phyloP scores from a whole-genome alignment of 805 yeast genomes.

The Candida michaelii region DNA sequence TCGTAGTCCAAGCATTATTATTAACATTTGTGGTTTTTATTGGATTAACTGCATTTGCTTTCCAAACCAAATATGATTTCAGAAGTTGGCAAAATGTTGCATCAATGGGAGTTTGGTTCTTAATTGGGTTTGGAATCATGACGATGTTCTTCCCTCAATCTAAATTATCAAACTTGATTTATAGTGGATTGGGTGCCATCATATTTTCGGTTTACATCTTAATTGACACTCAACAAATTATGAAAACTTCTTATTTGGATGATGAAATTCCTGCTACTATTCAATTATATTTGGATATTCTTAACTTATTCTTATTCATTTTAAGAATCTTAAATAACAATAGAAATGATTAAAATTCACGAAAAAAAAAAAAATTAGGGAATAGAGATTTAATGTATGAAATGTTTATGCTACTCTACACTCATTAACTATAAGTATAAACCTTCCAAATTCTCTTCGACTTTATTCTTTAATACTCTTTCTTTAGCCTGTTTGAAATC shows the following conservation, averaged over 20 bases:
- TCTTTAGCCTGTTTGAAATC: slow-evolving; percentile 94
- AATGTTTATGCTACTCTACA: too few species aligned
- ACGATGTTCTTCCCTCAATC: slow-evolving; percentile 64
- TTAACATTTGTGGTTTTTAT: slow-evolving; percentile 68
- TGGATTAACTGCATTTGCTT: slow-evolving; percentile 76
- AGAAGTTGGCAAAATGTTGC: slow-evolving; percentile 61
- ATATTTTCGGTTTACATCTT: slow-evolving; percentile 70
- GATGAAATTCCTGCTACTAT: slow-evolving; percentile 85
- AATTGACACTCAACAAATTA: slow-evolving; percentile 77
- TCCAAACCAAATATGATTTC: slow-evolving; percentile 76
- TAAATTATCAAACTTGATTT: slow-evolving; percentile 59
- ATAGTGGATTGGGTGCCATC: slow-evolving; percentile 72
- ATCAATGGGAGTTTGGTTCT: slow-evolving; percentile 57
- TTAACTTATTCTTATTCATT: slow-evolving; percentile 77
- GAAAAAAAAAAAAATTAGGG: too few species aligned
- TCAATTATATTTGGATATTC: slow-evolving; percentile 73
- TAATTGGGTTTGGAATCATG: slow-evolving; percentile 73
- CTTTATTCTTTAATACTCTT: slow-evolving; percentile 92
- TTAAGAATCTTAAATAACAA: slow-evolving; percentile 41
- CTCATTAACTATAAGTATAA: slow-evolving; percentile 53
- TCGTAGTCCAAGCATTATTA: slow-evolving; percentile 68
- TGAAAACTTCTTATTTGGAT: slow-evolving; percentile 74
- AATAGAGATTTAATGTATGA: background rate
- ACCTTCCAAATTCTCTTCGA: slow-evolving; percentile 94
- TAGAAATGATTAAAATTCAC: too few species aligned